phyloP scores from a whole-genome alignment of 305 asterid species.

The Fraxinus nigra region DNA sequence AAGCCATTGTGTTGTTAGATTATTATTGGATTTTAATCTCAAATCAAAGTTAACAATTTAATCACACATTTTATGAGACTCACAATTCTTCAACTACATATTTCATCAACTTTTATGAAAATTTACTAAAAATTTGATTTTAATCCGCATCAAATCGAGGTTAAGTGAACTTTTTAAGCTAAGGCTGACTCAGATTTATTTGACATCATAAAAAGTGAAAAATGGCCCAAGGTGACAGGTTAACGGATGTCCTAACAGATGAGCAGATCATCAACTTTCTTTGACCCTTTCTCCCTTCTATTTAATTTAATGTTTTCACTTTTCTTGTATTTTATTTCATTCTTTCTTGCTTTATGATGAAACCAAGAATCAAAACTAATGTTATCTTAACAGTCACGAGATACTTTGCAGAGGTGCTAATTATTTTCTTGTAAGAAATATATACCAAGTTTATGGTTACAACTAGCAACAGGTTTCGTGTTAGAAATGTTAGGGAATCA shows the following conservation, averaged over 20 bases:
- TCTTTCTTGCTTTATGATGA: neutral
- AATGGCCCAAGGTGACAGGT: neutral
- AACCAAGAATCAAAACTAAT: neutral
- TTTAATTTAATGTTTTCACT: neutral
- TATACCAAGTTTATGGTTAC: neutral
- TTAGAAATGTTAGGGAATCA: neutral
- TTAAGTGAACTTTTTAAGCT: too few species aligned
- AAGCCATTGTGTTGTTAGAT: too few species aligned
- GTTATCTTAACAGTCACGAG: neutral
- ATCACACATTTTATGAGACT: too few species aligned
- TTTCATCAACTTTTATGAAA: too few species aligned
- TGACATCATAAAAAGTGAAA: neutral
- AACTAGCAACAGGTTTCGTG: neutral
- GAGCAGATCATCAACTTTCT: neutral
- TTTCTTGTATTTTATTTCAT: too few species aligned
- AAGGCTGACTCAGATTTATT: neutral
- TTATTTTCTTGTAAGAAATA: neutral
- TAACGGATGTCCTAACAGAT: neutral
- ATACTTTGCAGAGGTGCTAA: neutral
- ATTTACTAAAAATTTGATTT: too few species aligned
- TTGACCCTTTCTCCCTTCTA: neutral
- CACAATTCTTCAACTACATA: too few species aligned
- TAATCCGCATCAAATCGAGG: too few species aligned
- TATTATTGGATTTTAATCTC: too few species aligned
- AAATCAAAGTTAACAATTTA: too few species aligned